Evolutionary conservation across 176 grass and related monocot genomes (phyloP).

Genomic region (Oryza longistaminata): DNA sequence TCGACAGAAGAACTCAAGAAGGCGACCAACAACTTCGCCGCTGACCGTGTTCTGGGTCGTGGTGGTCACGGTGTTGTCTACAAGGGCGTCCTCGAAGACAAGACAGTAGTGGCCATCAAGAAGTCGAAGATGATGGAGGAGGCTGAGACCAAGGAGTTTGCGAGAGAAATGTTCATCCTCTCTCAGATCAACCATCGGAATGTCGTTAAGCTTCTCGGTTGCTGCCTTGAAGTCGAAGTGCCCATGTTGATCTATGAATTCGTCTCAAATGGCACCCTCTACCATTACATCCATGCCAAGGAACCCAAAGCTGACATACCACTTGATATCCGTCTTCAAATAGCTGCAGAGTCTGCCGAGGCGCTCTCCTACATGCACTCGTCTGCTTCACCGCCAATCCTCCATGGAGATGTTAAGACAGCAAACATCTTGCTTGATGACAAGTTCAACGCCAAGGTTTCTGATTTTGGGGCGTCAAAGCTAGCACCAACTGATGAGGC

Average conservation of each 20-base stretch:
- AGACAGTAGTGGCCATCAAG: conserved; percentile 42
- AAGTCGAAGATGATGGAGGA: conserved; percentile 45
- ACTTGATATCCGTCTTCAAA: conserved; percentile 20
- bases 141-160: conserved; percentile 42
- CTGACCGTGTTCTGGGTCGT: conserved; percentile 25
- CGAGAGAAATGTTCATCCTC: conserved; percentile 55
- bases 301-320: conserved; percentile 16
- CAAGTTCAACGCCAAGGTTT: conserved; percentile 51
- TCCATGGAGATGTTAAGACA: conserved; percentile 75
- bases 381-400: conserved; percentile 47
- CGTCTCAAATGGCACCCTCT: conserved; percentile 55
- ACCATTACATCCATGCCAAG: conserved; percentile 55
- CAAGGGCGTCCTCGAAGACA: conserved; percentile 37
- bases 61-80: conserved; percentile 48
- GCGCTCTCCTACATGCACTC: conserved; percentile 60
- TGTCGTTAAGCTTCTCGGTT: conserved; percentile 50
- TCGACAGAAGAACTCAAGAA: conserved; percentile 42
- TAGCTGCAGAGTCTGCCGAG: conserved; percentile 52
- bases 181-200: conserved; percentile 67
- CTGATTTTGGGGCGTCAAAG: conserved; percentile 68
- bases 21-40: conserved; percentile 37
- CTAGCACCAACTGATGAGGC: conserved; percentile 47
- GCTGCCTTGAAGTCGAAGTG: conserved; percentile 61
- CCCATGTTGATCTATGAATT: conserved; percentile 61
- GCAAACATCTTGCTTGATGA: conserved; percentile 62